These are phyloP conservation scores for Crithidia bombi DNA, from an alignment of 208 protist species.

Conservation along the genomic window DNA sequence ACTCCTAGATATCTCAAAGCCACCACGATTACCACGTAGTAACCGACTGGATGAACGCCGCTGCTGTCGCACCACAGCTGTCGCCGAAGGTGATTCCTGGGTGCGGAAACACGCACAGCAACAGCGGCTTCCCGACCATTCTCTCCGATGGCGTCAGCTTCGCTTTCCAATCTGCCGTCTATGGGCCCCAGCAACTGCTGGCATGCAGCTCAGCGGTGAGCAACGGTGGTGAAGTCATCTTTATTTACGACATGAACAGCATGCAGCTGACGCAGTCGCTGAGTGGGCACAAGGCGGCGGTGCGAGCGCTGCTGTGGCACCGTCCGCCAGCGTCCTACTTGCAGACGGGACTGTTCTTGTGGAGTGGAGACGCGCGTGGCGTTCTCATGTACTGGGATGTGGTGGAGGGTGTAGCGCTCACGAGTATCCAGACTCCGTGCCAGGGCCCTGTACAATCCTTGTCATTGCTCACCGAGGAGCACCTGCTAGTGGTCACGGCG, in stretches of 20 bases:
- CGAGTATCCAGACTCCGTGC: conserved; percentile 53
- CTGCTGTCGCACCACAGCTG: conserved; percentile 8
- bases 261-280: conserved; percentile 81
- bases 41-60: conserved; percentile 1
- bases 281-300: conserved; percentile 47
- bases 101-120: conserved; percentile 29
- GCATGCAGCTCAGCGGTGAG: conserved; percentile 59
- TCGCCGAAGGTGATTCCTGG: conserved; percentile 43
- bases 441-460: conserved; percentile 46
- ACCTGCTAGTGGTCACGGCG: conserved; percentile 65
- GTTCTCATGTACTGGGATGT: conserved; percentile 81
- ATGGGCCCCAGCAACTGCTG: conserved; percentile 71
- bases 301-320: conserved; percentile 77
- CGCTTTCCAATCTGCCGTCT: conserved; percentile 60
- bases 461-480: conserved; percentile 49
- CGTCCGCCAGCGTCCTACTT: conserved; percentile 56
- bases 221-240: conserved; percentile 50
- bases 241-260: conserved; percentile 81
- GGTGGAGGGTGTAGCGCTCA: conserved; percentile 60
- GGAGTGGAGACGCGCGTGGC: conserved; percentile 59
- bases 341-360: conserved; percentile 70
- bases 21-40: too few relatives aligned
- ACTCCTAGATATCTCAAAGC: too few relatives aligned
- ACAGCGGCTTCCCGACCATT: conserved; percentile 31
- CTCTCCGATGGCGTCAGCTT: conserved; percentile 32